These are phyloP conservation scores for Aspergillus biplanus DNA, from an alignment of 495 filamentous ascomycete species.

Conservation along the genomic window DNA sequence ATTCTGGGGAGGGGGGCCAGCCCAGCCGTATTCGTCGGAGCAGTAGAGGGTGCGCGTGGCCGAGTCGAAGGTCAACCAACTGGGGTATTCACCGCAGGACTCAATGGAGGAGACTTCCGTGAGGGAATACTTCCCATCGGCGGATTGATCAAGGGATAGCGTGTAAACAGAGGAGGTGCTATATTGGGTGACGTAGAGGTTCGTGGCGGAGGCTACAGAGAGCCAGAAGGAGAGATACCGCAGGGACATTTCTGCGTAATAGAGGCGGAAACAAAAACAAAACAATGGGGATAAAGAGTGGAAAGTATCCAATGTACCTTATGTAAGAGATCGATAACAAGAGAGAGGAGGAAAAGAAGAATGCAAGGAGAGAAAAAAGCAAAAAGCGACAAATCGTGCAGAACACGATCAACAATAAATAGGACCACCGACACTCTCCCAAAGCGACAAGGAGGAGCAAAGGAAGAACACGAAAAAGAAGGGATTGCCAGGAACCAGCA, in stretches of 20 bases:
- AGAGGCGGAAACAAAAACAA: no score
- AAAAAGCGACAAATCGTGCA: neutral
- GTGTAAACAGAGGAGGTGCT: constrained; percentile 56
- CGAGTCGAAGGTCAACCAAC: constrained; percentile 63
- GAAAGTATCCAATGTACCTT: neutral
- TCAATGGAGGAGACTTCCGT: constrained; percentile 40
- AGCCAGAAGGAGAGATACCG: neutral
- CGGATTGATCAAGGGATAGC: constrained; percentile 45
- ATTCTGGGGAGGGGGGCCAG: constrained; percentile 27
- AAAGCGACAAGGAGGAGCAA: neutral
- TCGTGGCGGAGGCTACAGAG: constrained; percentile 12
- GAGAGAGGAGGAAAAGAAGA: no score
- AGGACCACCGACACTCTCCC: neutral
- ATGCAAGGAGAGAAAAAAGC: no score
- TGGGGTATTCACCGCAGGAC: constrained; percentile 58
- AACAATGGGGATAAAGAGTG: neutral
- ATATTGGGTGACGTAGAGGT: constrained; percentile 65
- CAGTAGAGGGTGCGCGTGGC: constrained; percentile 58
- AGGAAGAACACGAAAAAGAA: neutral
- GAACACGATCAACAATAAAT: neutral
- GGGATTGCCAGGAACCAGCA: neutral
- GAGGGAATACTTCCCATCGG: constrained; percentile 33
- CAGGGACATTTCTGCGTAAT: neutral
- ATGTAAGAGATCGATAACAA: no score
- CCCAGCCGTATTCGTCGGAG: constrained; percentile 53